These are phyloP conservation scores for Akanthomyces muscarius DNA, from an alignment of 2,329 filamentous ascomycete species.

Conservation along the genomic window DNA sequence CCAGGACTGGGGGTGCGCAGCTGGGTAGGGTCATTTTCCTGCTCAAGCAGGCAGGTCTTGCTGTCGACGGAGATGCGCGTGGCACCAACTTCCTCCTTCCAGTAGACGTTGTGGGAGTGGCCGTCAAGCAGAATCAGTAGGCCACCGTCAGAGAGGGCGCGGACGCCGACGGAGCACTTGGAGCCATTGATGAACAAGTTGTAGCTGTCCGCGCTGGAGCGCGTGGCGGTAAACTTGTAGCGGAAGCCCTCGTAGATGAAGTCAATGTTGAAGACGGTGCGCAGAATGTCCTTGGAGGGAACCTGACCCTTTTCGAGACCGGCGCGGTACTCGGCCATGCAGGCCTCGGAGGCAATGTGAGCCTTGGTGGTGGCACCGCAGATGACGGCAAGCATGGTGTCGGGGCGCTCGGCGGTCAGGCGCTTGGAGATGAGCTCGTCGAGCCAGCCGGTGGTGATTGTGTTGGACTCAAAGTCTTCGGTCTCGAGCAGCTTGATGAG, in stretches of 20 bases:
- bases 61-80: conserved; percentile 94
- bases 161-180: conserved; percentile 88
- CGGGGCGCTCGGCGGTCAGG: conserved; percentile 90
- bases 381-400: conserved; percentile 88
- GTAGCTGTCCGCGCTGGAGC: conserved; percentile 89
- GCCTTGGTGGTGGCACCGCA: conserved; percentile 94
- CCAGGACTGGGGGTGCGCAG: conserved; percentile 90
- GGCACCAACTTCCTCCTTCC: conserved; percentile 97
- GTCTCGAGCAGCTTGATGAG: conserved; percentile 98
- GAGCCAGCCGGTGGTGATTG: conserved; percentile 97
- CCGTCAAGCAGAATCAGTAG: conserved; percentile 86
- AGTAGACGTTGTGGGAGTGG: conserved; percentile 97
- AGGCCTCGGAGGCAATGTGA: conserved; percentile 87
- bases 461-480: conserved; percentile 97
- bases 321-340: conserved; percentile 79
- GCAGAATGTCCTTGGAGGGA: conserved; percentile 91
- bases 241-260: conserved; percentile 97
- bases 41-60: conserved; percentile 96
- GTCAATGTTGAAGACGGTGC: conserved; percentile 95
- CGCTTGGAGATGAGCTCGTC: conserved; percentile 98
- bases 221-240: conserved; percentile 97
- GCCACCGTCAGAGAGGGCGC: conserved; percentile 89
- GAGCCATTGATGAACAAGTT: conserved; percentile 99
- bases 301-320: conserved; percentile 97
- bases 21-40: conserved; percentile 98